Base-by-base conservation (phyloP, 345 rosid species). In the Rhizophora apiculata region DNA sequence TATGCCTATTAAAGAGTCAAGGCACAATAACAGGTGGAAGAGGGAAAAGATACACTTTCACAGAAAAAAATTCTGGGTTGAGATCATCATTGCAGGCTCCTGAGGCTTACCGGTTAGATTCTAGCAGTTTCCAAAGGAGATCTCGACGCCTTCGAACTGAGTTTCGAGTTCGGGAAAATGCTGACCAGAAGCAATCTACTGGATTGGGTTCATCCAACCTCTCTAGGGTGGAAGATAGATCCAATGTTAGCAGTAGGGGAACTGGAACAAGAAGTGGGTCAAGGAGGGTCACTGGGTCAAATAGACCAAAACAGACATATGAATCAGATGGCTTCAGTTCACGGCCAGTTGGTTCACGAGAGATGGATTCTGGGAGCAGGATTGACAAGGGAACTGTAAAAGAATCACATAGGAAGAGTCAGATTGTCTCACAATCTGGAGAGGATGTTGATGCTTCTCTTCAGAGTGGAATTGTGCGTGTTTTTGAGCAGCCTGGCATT, bases 401-500 rank as follows among this genome's bases (percentile, higher is more conserved):
- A 74, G 94, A 86, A 69, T 62, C 85, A 55, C 70, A 62, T 13
- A 69, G 62, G 64, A 87, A 82, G 82, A 75, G 63, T 77, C 86
- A 78, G 70, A 77, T 68, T 46, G 26, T 78, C 68, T 64, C 84
- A 56, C 83, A 46, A 58, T 71, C 82, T 63, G 79, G 76, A 31
- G 88, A 82, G 48, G 89, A 87, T 71, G 85, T 81, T 54, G 98
- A 87, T 83, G 84, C 84, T 73, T 81, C 97, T 64, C 51, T 88
- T 74, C 97, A 89, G 76, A 89, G 93, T 68, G 97, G 99, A 6
- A 67, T 89, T 34, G 90, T 89, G 57, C 88, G 86, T 27, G 75
- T 91, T 74, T 89, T 85, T 66, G 86, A 91, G 85, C 97, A 94
- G 81, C 96, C 86, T 77, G 97, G 92, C 71, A 89, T 88, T 74